Base-by-base conservation (phyloP, 768 basidiomycete species). In the Suillus alpinus region DNA sequence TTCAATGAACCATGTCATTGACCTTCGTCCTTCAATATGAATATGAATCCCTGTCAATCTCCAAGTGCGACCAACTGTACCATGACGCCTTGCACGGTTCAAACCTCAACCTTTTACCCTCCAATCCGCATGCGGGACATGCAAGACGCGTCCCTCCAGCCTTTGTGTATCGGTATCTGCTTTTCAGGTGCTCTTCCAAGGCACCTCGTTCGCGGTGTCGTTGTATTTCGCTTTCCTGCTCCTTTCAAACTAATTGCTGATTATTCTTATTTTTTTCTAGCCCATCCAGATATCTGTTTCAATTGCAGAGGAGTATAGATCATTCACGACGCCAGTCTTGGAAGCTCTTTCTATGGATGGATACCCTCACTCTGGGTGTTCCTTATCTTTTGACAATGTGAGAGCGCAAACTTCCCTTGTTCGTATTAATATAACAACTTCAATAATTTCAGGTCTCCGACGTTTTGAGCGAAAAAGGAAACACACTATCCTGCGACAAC, bases 121-220 rank as follows among this genome's bases (percentile, higher is more conserved):
- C 32, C 32, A 34, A 34, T 34, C 6, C 32, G 6, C 32, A 34
- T 34, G 8, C 0, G 8, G 32, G 8, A 43, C 20, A 47, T 7
- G 18, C n/a, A 43, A n/a, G 41, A n/a, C 3, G n/a, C 8, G n/a
- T 51, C 51, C 31, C 9, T 59, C 12, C 59, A 60, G 43, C 53
- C 52, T 32, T 41, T 60, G 41, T 32, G 41, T n/a, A 29, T 56
- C 41, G 46, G 41, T 34, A 34, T 34, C 4, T 60, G 43, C 34
- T 60, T 60, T 36, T 40, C 59, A 23, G 60, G 60, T 47, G 10
- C 31, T 52, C 29, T 61, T 1, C 49, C 39, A 18, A 61, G 46
- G 37, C 56, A 61, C 40, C 56, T 61, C 5, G 13, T 61, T 34
- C 39, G 13, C 20, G 12, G 26, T 2, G 16, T 37, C 20, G 32